A percentile compares a stretch with the other conserved stretches of the same genome.
Conservation (phyloP, 768 basidiomycete species). For the Boletellus sp. region DNA sequence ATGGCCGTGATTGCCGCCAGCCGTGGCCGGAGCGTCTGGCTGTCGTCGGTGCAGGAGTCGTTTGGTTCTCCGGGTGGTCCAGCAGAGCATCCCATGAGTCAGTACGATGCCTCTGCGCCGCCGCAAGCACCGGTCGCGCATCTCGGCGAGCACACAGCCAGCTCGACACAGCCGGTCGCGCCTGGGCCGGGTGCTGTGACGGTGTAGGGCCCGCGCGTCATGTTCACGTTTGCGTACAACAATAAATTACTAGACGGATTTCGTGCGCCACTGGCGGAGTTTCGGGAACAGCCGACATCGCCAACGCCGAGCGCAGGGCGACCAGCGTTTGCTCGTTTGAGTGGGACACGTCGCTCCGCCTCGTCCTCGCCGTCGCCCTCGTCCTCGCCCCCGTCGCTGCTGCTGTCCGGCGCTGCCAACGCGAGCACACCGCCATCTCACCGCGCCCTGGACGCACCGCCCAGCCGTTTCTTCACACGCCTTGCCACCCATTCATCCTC, state of each 20-base stretch:
- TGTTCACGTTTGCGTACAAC: background rate
- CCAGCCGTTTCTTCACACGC: constrained; percentile 26
- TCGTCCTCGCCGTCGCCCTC: constrained; percentile 6
- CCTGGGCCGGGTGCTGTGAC: background rate
- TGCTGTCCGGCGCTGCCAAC: constrained; percentile 8
- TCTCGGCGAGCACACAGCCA: background rate
- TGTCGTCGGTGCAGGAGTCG: constrained; percentile 31
- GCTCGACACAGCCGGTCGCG: background rate
- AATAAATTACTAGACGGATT: background rate
- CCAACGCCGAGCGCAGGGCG: constrained; percentile 7
- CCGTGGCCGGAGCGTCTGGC: constrained; percentile 33
- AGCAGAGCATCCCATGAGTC: constrained; percentile 15
- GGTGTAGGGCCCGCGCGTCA: background rate
- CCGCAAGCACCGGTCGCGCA: constrained; percentile 1
- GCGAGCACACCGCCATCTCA: constrained; percentile 8
- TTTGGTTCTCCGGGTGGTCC: constrained; percentile 9
- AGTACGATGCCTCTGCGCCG: constrained; percentile 10
- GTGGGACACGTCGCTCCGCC: constrained; percentile 12
- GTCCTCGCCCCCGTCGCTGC: constrained; percentile 4
- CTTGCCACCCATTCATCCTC: constrained; percentile 22
- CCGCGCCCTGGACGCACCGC: constrained; percentile 8
- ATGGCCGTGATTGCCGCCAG: constrained; percentile 25
- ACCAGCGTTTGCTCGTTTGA: constrained; percentile 18
- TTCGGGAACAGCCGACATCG: constrained; percentile 26
- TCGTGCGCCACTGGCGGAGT: constrained; percentile 28